A percentile compares a stretch with the other conserved stretches of the same genome.
Conservation (phyloP, 768 basidiomycete genomes). For the Lactarius hengduanensis region DNA sequence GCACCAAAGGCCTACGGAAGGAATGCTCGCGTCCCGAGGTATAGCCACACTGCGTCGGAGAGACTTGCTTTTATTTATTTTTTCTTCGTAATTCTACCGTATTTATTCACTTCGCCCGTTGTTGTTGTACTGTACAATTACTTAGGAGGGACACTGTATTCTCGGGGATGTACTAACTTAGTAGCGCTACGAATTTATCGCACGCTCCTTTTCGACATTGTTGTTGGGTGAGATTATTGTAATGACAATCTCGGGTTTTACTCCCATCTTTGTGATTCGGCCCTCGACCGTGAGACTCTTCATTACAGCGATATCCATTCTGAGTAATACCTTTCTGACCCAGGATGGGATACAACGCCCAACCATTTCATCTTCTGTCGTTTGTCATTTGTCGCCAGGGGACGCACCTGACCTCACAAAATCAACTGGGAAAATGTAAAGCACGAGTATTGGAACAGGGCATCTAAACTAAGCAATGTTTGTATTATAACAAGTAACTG, state of each 20-base stretch:
- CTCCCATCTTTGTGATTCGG: too few species aligned
- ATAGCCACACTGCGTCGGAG: background rate
- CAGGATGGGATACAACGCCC: too few species aligned
- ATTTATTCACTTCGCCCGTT: background rate
- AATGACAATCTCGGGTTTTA: background rate
- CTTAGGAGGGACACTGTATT: background rate
- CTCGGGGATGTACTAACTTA: slow-evolving; percentile 7
- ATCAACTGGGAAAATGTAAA: too few species aligned
- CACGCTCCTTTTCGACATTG: background rate
- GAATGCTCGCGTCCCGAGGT: slow-evolving; percentile 17
- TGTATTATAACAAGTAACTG: too few species aligned
- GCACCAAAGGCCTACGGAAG: slow-evolving; percentile 12
- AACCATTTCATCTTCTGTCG: too few species aligned
- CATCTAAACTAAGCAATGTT: too few species aligned
- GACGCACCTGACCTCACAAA: too few species aligned
- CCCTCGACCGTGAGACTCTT: too few species aligned
- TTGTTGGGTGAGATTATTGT: background rate
- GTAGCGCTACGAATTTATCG: background rate
- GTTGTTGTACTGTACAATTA: slow-evolving; percentile 1
- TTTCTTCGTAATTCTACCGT: background rate
- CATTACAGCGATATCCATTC: too few species aligned
- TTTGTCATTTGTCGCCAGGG: too few species aligned
- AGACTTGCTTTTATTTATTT: background rate
- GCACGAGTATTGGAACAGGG: too few species aligned
- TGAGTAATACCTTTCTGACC: too few species aligned